These are phyloP conservation scores for Pneumocystis oryctolagi DNA, from an alignment of 1,139 yeast genomes.

Conservation along the genomic window DNA sequence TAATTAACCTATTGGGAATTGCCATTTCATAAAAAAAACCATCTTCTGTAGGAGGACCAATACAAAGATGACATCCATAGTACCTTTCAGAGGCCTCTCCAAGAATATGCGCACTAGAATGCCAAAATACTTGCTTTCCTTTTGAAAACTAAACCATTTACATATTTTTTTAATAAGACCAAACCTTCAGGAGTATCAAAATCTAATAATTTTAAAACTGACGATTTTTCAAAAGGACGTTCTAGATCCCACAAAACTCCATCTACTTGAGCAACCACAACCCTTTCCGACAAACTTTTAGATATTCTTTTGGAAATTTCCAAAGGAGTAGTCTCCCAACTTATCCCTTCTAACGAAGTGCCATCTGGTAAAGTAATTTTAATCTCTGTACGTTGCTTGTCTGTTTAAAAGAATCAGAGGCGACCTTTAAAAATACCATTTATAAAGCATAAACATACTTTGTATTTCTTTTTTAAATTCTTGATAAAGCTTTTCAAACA, in stretches of 20 bases:
- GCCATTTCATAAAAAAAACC: slow-evolving; percentile 98
- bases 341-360: slow-evolving; percentile 53
- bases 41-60: slow-evolving; percentile 96
- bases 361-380: slow-evolving; percentile 81
- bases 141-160: not conserved
- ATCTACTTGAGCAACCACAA: slow-evolving; percentile 79
- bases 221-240: slow-evolving; percentile 74
- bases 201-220: slow-evolving; percentile 56
- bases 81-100: slow-evolving; percentile 98
- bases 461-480: slow-evolving; percentile 58
- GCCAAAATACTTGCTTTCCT: slow-evolving; percentile 83
- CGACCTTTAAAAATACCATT: not conserved
- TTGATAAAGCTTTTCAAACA: slow-evolving; percentile 70
- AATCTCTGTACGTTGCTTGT: slow-evolving; percentile 42
- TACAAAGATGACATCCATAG: slow-evolving; percentile 78
- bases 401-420: slow-evolving; percentile 1
- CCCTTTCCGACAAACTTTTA: slow-evolving; percentile 74
- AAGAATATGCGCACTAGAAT: slow-evolving; percentile 92
- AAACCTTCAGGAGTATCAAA: slow-evolving; percentile 73
- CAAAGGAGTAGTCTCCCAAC: slow-evolving; percentile 85
- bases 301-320: slow-evolving; percentile 75
- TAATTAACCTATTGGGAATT: slow-evolving; percentile 35
- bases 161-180: not conserved
- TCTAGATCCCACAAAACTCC: slow-evolving; percentile 91
- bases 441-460: slow-evolving; percentile 7